Evolutionary conservation across 2,329 filamentous ascomycete genomes (phyloP).

Genomic region (Hymenoscyphus fraxineus): DNA sequence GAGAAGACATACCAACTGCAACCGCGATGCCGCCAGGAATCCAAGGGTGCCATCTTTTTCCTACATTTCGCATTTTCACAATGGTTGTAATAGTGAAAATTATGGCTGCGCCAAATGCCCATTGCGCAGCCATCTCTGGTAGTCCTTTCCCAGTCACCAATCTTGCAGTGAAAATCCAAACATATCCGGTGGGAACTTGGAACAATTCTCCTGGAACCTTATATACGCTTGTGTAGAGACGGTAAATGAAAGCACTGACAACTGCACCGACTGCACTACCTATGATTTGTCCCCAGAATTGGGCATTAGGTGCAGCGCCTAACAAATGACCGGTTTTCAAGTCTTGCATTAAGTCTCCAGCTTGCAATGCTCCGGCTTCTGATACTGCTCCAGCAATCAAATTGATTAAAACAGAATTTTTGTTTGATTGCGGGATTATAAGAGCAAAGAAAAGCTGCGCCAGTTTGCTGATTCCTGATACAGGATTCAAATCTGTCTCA

Average conservation of each 20-base stretch:
- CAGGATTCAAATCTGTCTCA: constrained; percentile 92
- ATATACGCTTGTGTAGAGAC: constrained; percentile 86
- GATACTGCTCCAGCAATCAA: constrained; percentile 87
- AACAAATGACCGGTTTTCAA: constrained; percentile 93
- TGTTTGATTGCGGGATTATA: constrained; percentile 74
- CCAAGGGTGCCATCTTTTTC: constrained; percentile 64
- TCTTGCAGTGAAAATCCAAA: constrained; percentile 95
- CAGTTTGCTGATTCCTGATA: constrained; percentile 93
- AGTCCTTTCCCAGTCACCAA: constrained; percentile 88
- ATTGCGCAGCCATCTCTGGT: constrained; percentile 77
- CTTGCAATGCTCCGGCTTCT: constrained; percentile 83
- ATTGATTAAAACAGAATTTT: constrained; percentile 90
- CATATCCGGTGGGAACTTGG: constrained; percentile 89
- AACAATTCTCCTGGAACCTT: constrained; percentile 84
- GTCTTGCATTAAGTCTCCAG: constrained; percentile 95
- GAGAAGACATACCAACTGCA: constrained; percentile 65
- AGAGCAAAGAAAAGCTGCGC: constrained; percentile 94
- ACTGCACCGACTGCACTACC: constrained; percentile 83
- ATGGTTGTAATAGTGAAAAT: constrained; percentile 71
- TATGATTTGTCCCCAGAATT: constrained; percentile 95
- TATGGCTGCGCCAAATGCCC: constrained; percentile 68
- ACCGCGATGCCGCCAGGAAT: constrained; percentile 94
- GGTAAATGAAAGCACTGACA: constrained; percentile 81
- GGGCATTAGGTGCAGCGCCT: constrained; percentile 86
- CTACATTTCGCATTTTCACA: constrained; percentile 55